Percentiles rank a stretch among this genome's conserved stretches.
Conservation (phyloP, 768 basidiomycete genomes). For the Rhodocollybia butyracea region DNA sequence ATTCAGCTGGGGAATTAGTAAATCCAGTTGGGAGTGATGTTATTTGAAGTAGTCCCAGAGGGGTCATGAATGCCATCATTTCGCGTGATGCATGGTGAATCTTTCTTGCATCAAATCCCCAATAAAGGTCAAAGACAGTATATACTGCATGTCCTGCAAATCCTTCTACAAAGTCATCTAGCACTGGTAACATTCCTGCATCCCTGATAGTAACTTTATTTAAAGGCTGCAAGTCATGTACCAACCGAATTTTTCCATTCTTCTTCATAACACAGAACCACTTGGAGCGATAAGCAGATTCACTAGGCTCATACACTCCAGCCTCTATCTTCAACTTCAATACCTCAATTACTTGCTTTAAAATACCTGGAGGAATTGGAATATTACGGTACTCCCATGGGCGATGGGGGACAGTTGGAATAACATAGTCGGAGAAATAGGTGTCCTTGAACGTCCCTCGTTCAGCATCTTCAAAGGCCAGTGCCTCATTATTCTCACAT, state of each 20-base stretch:
- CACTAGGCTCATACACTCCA: conserved; percentile 37
- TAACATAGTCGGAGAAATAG: conserved; percentile 17
- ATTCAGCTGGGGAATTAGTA: conserved; percentile 32
- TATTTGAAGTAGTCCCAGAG: neutral
- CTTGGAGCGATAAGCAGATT: conserved; percentile 32
- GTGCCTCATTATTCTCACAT: conserved; percentile 17
- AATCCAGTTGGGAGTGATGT: conserved; percentile 26
- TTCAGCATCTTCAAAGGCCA: conserved; percentile 29
- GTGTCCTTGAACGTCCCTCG: conserved; percentile 18
- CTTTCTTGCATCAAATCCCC: too few relatives aligned
- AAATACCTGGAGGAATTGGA: conserved; percentile 19
- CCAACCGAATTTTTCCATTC: neutral
- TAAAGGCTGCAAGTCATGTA: neutral
- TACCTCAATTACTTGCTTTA: conserved; percentile 26
- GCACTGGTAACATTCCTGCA: too few relatives aligned
- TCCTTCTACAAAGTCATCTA: too few relatives aligned
- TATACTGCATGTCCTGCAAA: too few relatives aligned
- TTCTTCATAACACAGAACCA: conserved; percentile 33
- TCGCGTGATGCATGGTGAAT: conserved; percentile 6
- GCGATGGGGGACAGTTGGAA: conserved; percentile 18
- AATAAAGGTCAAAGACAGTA: too few relatives aligned
- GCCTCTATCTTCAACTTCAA: conserved; percentile 32
- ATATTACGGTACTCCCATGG: conserved; percentile 16
- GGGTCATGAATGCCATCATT: neutral
- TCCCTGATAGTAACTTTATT: neutral